Evolutionary conservation across 2,329 filamentous ascomycete genomes (phyloP).

Genomic region (Calonectria pauciramosa): DNA sequence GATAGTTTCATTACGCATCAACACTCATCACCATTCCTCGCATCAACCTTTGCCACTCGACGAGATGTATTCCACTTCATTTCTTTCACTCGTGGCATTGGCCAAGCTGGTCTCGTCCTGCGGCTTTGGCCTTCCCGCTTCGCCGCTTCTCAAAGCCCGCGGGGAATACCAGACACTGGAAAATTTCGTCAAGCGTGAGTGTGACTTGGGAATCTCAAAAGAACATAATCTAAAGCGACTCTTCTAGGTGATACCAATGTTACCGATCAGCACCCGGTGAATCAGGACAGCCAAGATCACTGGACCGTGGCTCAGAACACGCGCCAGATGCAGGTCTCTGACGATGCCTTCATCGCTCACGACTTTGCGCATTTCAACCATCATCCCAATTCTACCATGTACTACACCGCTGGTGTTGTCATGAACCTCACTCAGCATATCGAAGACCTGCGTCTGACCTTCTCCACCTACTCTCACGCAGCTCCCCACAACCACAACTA

Average conservation of each 20-base stretch:
- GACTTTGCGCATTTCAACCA: neutral
- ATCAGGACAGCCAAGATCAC: neutral
- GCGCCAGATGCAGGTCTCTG: neutral
- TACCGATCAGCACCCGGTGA: neutral
- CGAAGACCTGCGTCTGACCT: conserved; percentile 5
- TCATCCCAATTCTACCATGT: neutral
- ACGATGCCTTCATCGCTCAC: neutral
- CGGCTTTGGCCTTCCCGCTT: neutral
- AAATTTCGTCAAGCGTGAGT: neutral
- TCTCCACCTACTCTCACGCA: neutral
- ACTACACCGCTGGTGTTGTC: neutral
- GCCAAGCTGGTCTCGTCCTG: neutral
- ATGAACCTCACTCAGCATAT: conserved; percentile 5
- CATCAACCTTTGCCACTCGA: no score
- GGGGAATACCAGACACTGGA: neutral
- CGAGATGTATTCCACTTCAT: neutral
- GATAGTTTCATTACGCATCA: no score
- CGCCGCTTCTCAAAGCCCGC: neutral
- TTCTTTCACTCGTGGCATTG: neutral
- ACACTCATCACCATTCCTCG: no score
- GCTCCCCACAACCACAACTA: conserved; percentile 16
- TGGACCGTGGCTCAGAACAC: neutral
- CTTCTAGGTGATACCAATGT: neutral
- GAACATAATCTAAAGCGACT: no score
- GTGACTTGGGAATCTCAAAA: no score